phyloP scores from a whole-genome alignment of 2,329 filamentous ascomycete genomes.

The Fusarium papillatum region DNA sequence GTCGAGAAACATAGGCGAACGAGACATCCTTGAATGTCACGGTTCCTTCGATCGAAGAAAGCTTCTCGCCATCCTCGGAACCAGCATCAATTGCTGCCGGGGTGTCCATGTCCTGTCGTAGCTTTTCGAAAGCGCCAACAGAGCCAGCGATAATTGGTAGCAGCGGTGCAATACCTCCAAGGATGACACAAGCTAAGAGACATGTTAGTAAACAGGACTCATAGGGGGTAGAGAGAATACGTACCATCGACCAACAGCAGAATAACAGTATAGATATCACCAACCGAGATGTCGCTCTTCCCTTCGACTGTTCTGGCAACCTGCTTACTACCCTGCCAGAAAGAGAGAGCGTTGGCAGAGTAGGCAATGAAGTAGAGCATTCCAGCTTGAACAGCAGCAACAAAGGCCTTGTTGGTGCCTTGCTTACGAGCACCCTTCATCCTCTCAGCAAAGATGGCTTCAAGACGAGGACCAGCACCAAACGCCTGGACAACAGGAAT shows the following conservation, averaged over 20 bases:
- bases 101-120: slow-evolving; percentile 70
- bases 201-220: slow-evolving; percentile 16
- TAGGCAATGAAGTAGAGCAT: slow-evolving; percentile 77
- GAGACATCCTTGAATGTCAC: slow-evolving; percentile 55
- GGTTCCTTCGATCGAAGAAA: slow-evolving; percentile 55
- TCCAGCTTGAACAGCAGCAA: slow-evolving; percentile 70
- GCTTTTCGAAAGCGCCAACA: slow-evolving; percentile 68
- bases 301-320: slow-evolving; percentile 56
- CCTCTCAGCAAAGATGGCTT: slow-evolving; percentile 68
- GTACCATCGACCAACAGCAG: slow-evolving; percentile 73
- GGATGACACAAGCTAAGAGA: slow-evolving; percentile 66
- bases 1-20: slow-evolving; percentile 60
- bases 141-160: slow-evolving; percentile 72
- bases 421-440: slow-evolving; percentile 63
- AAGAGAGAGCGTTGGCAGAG: slow-evolving; percentile 75
- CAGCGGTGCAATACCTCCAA: slow-evolving; percentile 74
- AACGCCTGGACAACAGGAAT: slow-evolving; percentile 75
- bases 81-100: slow-evolving; percentile 60
- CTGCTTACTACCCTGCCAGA: slow-evolving; percentile 74
- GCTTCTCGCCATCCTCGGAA: slow-evolving; percentile 55
- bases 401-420: slow-evolving; percentile 70
- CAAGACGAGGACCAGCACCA: slow-evolving; percentile 69
- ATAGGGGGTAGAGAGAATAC: slow-evolving; percentile 9
- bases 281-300: slow-evolving; percentile 53
- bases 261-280: slow-evolving; percentile 73